A percentile compares a stretch with the other conserved stretches of the same genome.
phyloP scores from a whole-genome alignment of 805 yeast species.

The Tetrapisispora phaffii region DNA sequence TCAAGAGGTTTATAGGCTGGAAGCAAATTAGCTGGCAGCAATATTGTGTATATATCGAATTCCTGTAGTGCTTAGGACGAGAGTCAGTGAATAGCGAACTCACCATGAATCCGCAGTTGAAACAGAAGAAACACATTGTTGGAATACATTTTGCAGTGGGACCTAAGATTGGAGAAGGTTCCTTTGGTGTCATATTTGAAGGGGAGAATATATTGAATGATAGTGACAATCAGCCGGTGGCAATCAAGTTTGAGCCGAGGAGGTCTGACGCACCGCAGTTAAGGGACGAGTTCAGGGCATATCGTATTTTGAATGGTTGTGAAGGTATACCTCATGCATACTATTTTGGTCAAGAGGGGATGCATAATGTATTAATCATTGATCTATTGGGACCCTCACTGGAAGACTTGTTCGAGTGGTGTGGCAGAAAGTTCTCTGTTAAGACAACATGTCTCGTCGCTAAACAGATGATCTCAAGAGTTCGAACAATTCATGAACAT shows the following conservation, averaged over 20 bases:
- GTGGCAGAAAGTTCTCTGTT: slow-evolving; percentile 63
- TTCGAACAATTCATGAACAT: slow-evolving; percentile 65
- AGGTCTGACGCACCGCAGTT: slow-evolving; percentile 77
- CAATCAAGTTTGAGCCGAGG: slow-evolving; percentile 73
- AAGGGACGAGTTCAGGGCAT: slow-evolving; percentile 72
- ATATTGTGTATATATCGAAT: no score
- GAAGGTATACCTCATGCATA: slow-evolving; percentile 76
- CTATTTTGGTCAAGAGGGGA: slow-evolving; percentile 78
- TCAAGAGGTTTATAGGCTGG: no score
- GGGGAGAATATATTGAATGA: slow-evolving; percentile 59
- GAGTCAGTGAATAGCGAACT: background rate
- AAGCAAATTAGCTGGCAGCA: no score
- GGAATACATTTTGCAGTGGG: slow-evolving; percentile 67
- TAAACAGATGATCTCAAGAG: slow-evolving; percentile 64
- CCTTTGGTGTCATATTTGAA: slow-evolving; percentile 77
- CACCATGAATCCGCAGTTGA: background rate
- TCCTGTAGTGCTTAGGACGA: background rate
- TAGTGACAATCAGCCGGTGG: slow-evolving; percentile 38
- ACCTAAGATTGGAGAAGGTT: slow-evolving; percentile 79
- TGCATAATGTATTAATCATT: slow-evolving; percentile 66
- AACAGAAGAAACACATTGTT: slow-evolving; percentile 29
- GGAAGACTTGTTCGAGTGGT: slow-evolving; percentile 82
- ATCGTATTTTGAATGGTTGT: slow-evolving; percentile 57
- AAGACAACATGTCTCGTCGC: slow-evolving; percentile 69
- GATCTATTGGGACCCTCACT: slow-evolving; percentile 72